Evolutionary conservation across 2,329 filamentous ascomycete genomes (phyloP), one percentile per base, ranked within the genome.

Genomic region (Pseudogymnoascus sp.): DNA sequence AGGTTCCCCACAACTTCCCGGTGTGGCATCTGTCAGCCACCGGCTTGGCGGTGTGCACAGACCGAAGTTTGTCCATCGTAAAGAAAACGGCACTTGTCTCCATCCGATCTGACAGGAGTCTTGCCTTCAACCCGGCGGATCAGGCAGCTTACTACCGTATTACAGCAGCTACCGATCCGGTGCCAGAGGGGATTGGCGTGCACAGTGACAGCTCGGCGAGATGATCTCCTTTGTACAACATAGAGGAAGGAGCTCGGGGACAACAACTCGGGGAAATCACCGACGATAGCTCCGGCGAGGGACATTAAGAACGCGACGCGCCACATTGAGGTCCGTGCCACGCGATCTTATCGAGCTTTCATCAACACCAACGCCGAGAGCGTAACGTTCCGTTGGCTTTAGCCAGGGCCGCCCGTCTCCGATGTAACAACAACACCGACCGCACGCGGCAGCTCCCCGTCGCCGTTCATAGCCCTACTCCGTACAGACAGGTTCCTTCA

Each of bases 321-420:
- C 50, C 50, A 33, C n/a, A 19, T 13, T 19, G 10, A 56, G 50
- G 50, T 33, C 50, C 50, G 50, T 56, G 50, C 50, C 5, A 19
- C 11, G 17, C 23, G 50, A 33, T 29, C 50, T 56, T 56, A 56
- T 56, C 50, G n/a, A 56, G 26, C 26, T 56, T 50, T 26, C 21
- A 15, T 23, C 44, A 50, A 29, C 50, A 10, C 29, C 50, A 56
- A 56, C 29, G 50, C 26, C 29, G 50, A 56, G 50, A 56, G 50
- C 50, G 50, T 56, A 56, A 56, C 50, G 50, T 56, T 56, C 26
- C 50, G 50, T 56, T 56, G 26, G 29, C 5, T 33, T 56, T 56
- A 19, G 50, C 50, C 26, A 56, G 50, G 50, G 26, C 10, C n/a
- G n/a, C n/a, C n/a, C 17, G 33, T 33, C 29, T 21, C 50, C 50